Conservation (phyloP, 208 protist species). For the Wallacemonas collosoma region DNA sequence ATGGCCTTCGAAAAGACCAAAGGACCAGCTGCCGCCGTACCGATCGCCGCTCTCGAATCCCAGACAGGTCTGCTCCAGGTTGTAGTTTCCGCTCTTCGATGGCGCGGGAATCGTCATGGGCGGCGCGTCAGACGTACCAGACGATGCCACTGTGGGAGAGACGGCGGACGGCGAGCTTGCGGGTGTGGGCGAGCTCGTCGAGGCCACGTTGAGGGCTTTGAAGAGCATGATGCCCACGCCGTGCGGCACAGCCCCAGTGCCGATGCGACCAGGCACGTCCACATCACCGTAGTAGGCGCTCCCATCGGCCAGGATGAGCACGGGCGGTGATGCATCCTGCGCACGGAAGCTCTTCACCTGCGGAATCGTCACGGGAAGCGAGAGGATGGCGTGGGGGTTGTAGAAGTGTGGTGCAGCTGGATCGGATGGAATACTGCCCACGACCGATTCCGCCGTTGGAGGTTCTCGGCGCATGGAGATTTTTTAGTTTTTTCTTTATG, state of each 20-base stretch:
- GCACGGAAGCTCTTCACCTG: conserved; percentile 67
- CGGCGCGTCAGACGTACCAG: neutral
- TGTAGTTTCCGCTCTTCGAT: conserved; percentile 3
- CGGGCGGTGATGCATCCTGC: conserved; percentile 27
- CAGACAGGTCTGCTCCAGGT: conserved; percentile 15
- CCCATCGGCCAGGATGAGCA: conserved; percentile 52
- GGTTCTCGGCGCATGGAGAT: neutral
- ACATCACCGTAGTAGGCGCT: conserved; percentile 82
- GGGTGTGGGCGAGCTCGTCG: no score
- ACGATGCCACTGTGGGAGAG: no score
- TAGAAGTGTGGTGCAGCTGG: conserved; percentile 28
- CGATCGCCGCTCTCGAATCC: conserved; percentile 63
- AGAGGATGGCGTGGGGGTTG: conserved; percentile 35
- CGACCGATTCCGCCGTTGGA: neutral
- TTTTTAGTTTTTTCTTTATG: no score
- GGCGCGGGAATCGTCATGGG: neutral
- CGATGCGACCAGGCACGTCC: conserved; percentile 27
- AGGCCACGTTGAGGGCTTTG: conserved; percentile 14
- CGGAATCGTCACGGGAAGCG: conserved; percentile 52
- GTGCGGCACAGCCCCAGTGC: conserved; percentile 29
- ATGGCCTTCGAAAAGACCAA: conserved; percentile 72
- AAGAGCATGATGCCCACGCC: conserved; percentile 81
- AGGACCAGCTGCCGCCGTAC: conserved; percentile 72
- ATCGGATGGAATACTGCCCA: conserved; percentile 1
- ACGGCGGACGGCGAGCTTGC: no score